Percentiles rank a stretch among this genome's conserved stretches.
Evolutionary conservation across 2,329 filamentous ascomycete species (phyloP).

Genomic region (Phialemonium atrogriseum): DNA sequence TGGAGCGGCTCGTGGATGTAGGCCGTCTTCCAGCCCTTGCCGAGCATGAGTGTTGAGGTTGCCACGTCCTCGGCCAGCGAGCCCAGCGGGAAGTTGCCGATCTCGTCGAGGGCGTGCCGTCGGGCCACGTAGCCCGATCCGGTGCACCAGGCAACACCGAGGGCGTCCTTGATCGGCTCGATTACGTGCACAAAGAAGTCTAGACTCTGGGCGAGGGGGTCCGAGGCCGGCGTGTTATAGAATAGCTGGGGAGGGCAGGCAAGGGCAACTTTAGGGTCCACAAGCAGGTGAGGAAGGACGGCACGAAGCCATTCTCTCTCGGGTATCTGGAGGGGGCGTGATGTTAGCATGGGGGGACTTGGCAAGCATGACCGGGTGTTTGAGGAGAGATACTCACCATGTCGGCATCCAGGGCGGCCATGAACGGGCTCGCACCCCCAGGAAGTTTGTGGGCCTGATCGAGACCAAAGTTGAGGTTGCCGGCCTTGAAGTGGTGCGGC

Average conservation of each 20-base stretch:
- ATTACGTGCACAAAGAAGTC: constrained; percentile 50
- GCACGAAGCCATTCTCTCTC: constrained; percentile 52
- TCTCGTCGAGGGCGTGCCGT: constrained; percentile 49
- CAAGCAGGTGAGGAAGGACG: constrained; percentile 49
- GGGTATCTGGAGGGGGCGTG: no score
- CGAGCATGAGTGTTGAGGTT: constrained; percentile 50
- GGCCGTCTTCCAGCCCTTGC: constrained; percentile 53
- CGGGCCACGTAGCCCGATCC: constrained; percentile 54
- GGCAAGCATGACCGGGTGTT: constrained; percentile 7
- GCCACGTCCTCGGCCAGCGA: constrained; percentile 54
- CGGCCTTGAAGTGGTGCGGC: constrained; percentile 54
- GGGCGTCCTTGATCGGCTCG: constrained; percentile 40
- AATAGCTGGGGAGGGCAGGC: constrained; percentile 55
- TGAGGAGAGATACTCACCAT: no score
- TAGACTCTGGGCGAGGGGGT: constrained; percentile 49
- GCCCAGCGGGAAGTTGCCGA: constrained; percentile 53
- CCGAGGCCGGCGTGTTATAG: constrained; percentile 52
- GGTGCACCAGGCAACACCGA: constrained; percentile 54
- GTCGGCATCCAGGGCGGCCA: constrained; percentile 58
- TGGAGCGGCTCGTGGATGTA: constrained; percentile 53
- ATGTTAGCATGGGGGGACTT: constrained; percentile 3
- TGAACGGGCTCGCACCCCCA: constrained; percentile 46
- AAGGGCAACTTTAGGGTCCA: constrained; percentile 47
- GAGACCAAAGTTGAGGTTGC: constrained; percentile 54
- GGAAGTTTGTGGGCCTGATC: constrained; percentile 40